These are phyloP conservation scores for Saccharomyces paradoxus DNA, from an alignment of 805 yeast genomes.

Conservation along the genomic window DNA sequence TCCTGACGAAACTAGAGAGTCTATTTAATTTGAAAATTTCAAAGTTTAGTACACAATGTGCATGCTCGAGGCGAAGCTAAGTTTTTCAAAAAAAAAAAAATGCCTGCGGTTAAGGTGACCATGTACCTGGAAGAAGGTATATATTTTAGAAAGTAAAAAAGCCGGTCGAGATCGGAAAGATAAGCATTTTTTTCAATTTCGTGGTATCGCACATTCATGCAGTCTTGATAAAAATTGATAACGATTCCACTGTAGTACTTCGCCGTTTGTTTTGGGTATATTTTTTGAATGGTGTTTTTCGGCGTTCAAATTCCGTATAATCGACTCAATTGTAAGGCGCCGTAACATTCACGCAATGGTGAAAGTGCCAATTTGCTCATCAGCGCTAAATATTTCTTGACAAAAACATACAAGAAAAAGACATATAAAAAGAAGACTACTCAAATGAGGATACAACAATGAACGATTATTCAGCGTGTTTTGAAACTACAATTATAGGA, in stretches of 20 bases:
- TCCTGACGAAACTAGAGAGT: not conserved
- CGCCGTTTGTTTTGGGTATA: not conserved
- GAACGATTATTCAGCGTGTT: not conserved
- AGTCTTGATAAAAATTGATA: not conserved
- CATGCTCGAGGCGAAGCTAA: not conserved
- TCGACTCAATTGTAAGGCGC: not conserved
- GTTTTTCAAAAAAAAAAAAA: no score
- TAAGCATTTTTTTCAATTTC: not conserved
- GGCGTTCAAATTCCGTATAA: not conserved
- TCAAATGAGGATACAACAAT: not conserved
- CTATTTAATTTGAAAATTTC: not conserved
- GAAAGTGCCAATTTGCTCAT: not conserved
- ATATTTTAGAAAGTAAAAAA: not conserved
- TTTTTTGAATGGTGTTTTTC: not conserved
- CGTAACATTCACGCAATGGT: not conserved
- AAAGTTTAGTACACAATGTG: not conserved
- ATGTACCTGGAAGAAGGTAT: not conserved
- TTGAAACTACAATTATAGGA: not conserved
- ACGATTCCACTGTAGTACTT: not conserved
- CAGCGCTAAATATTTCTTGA: not conserved
- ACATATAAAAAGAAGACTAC: not conserved
- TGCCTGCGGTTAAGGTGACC: not conserved
- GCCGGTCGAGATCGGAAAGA: not conserved
- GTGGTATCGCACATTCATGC: not conserved
- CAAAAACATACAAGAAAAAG: not conserved